Evolutionary conservation across 352 stramenopile species (phyloP), one percentile per base, ranked within the genome.

Genomic region (Sclerospora graminicola): DNA sequence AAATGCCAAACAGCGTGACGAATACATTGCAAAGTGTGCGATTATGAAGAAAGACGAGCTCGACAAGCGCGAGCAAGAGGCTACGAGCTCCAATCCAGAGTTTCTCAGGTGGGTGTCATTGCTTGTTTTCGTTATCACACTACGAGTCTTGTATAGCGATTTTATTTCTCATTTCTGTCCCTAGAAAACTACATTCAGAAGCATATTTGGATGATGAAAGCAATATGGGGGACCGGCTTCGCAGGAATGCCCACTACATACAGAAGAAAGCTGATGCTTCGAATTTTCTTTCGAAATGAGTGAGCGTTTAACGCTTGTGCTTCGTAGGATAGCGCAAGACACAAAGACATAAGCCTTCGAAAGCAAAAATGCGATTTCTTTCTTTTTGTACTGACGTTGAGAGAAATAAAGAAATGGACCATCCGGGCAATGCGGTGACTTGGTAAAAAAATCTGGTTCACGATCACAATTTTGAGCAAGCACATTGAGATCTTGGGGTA

Each of bases 241-340:
- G 69, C 13, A 61, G 82, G 36, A 93, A 93, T 44, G 74, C 73
- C 18, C 78, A 93, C 45, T 93, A 93, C 49, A 89, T 93, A 32
- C 82, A 93, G 45, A 69, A 64, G 26, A 75, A 83, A 32, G 77
- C 74, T n/a, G 72, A 87, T 16, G 64, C 65, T 20, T 72, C 64
- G 15, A 90, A 89, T 51, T 93, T 93, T 20, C 54, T 93, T 26
- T 69, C 76, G 15, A 86, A 86, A 60, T 79, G 78, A 33, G 10
- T 24, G 3, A 9, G 10, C 19, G 5, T 2, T 20, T n/a, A 2
- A n/a, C n/a, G n/a, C n/a, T n/a, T n/a, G n/a, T n/a, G n/a, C n/a
- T n/a, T n/a, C n/a, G n/a, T n/a, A n/a, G n/a, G n/a, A n/a, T n/a
- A n/a, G n/a, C n/a, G n/a, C n/a, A n/a, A n/a, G n/a, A n/a, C 7